Percentiles rank a stretch among this genome's conserved stretches.
phyloP scores from a whole-genome alignment of 2,329 filamentous ascomycete species.

The Diplodia mutila region DNA sequence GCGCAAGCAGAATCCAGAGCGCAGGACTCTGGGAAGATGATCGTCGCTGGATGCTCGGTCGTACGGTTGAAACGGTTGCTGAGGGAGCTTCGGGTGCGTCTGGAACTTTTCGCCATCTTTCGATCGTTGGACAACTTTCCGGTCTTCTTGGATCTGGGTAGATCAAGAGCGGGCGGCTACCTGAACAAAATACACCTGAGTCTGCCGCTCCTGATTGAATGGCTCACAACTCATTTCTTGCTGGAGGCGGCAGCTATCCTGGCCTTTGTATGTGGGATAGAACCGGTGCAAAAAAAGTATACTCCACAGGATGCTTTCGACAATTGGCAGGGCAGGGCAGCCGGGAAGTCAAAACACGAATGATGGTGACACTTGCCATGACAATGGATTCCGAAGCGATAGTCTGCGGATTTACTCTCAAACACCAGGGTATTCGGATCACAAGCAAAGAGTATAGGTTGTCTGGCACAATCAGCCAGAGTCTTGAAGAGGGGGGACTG shows the following conservation, averaged over 20 bases:
- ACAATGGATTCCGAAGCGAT: too few relatives aligned
- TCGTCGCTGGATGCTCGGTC: too few relatives aligned
- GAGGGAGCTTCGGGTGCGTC: slow-evolving; percentile 29
- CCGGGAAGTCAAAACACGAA: background rate
- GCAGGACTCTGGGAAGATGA: too few relatives aligned
- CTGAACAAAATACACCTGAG: background rate
- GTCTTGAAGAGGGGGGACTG: too few relatives aligned
- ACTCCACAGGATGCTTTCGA: background rate
- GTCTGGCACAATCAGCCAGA: too few relatives aligned
- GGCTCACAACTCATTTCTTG: background rate
- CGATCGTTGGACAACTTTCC: slow-evolving; percentile 40
- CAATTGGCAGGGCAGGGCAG: background rate
- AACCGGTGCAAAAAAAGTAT: slow-evolving; percentile 3
- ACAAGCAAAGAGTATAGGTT: too few relatives aligned
- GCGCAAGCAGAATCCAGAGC: slow-evolving; percentile 17
- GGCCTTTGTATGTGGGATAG: background rate
- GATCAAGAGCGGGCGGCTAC: background rate
- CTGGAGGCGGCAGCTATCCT: background rate
- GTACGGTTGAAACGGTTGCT: slow-evolving; percentile 2
- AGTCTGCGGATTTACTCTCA: too few relatives aligned
- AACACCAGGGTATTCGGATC: too few relatives aligned
- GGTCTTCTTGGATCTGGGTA: slow-evolving; percentile 31
- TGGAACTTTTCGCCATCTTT: slow-evolving; percentile 37
- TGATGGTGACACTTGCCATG: background rate
- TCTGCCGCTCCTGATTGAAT: background rate